phyloP scores from a whole-genome alignment of 2,329 filamentous ascomycete species.

The Paracamarosporium sp. region DNA sequence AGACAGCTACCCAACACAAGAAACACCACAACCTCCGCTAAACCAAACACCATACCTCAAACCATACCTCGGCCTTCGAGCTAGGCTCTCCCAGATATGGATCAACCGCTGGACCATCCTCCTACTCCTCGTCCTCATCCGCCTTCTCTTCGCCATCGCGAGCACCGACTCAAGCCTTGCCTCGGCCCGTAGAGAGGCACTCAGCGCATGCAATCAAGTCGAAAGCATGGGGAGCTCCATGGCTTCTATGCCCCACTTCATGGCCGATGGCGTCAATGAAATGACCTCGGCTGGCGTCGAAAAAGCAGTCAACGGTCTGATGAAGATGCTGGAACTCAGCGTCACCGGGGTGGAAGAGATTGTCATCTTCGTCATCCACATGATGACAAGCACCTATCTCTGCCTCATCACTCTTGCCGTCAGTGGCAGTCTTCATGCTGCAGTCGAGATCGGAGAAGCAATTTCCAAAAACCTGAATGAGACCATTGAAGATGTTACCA shows the following conservation, averaged over 20 bases:
- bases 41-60: slow-evolving; percentile 76
- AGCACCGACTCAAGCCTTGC: slow-evolving; percentile 76
- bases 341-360: slow-evolving; percentile 86
- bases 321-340: slow-evolving; percentile 77
- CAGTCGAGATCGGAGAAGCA: slow-evolving; percentile 66
- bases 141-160: slow-evolving; percentile 77
- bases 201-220: slow-evolving; percentile 88
- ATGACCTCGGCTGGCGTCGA: slow-evolving; percentile 82
- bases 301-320: slow-evolving; percentile 78
- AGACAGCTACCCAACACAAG: slow-evolving; percentile 64
- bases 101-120: slow-evolving; percentile 97
- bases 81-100: slow-evolving; percentile 94
- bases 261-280: slow-evolving; percentile 86
- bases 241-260: slow-evolving; percentile 98
- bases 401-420: slow-evolving; percentile 88
- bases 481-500: slow-evolving; percentile 65
- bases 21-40: slow-evolving; percentile 62
- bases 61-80: slow-evolving; percentile 88
- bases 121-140: slow-evolving; percentile 81
- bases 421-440: slow-evolving; percentile 77
- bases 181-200: slow-evolving; percentile 79
- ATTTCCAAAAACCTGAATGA: slow-evolving; percentile 67
- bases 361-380: slow-evolving; percentile 89
- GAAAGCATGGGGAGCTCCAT: slow-evolving; percentile 93
- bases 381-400: slow-evolving; percentile 87